phyloP scores from a whole-genome alignment of 306 rosid species.

The Castanea mollissima region DNA sequence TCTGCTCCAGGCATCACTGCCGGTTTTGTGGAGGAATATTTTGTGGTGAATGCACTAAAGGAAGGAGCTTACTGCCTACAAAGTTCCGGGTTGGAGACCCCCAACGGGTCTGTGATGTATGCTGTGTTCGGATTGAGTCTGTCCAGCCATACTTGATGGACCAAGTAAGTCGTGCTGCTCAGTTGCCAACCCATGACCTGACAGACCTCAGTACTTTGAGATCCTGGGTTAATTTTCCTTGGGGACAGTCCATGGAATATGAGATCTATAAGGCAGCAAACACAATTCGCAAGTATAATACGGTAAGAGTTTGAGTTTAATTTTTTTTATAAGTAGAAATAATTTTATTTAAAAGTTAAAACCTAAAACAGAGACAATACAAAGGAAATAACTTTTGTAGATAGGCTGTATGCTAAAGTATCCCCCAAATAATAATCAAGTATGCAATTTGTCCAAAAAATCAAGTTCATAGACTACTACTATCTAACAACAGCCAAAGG shows the following conservation, averaged over 20 bases:
- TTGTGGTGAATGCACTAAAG: slow-evolving; percentile 89
- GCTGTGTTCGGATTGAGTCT: slow-evolving; percentile 85
- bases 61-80: slow-evolving; percentile 80
- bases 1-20: slow-evolving; percentile 94
- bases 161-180: slow-evolving; percentile 91
- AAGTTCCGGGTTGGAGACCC: slow-evolving; percentile 81
- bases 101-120: slow-evolving; percentile 90
- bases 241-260: slow-evolving; percentile 93
- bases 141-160: slow-evolving; percentile 87
- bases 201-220: slow-evolving; percentile 92
- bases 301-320: slow-evolving; percentile 34
- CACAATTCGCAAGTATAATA: slow-evolving; percentile 61
- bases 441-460: too few relatives aligned
- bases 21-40: slow-evolving; percentile 98
- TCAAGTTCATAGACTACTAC: too few relatives aligned
- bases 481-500: too few relatives aligned
- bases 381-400: too few relatives aligned
- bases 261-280: slow-evolving; percentile 93
- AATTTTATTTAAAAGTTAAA: too few relatives aligned
- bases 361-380: too few relatives aligned
- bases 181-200: slow-evolving; percentile 81
- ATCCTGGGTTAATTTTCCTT: slow-evolving; percentile 92
- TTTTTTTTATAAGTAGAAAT: not conserved
- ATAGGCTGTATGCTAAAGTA: too few relatives aligned
- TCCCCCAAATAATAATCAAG: too few relatives aligned